These are phyloP conservation scores for Dioszegia aurantiaca DNA, from an alignment of 768 basidiomycete species.

Conservation along the genomic window DNA sequence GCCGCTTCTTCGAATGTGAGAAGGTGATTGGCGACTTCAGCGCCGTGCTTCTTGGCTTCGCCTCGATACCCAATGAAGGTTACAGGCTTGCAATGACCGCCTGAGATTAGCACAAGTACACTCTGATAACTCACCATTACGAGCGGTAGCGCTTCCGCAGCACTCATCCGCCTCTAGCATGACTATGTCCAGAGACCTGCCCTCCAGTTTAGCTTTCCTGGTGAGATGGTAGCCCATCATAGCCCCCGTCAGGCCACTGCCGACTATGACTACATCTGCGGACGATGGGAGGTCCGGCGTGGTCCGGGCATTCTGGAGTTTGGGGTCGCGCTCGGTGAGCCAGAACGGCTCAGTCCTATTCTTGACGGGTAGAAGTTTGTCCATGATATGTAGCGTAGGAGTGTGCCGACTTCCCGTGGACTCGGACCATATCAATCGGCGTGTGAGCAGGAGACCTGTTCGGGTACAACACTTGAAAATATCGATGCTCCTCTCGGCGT, in stretches of 20 bases:
- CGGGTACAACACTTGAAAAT: no score
- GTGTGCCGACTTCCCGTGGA: no score
- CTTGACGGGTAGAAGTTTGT: constrained; percentile 22
- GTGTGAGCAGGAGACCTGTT: no score
- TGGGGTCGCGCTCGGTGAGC: constrained; percentile 29
- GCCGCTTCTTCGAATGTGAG: constrained; percentile 27
- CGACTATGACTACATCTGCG: constrained; percentile 32
- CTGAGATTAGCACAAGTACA: constrained; percentile 12
- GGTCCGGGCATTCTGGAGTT: constrained; percentile 27
- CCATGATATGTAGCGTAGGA: background rate
- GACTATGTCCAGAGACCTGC: constrained; percentile 20
- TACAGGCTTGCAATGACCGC: constrained; percentile 39
- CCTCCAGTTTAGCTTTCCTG: constrained; percentile 13
- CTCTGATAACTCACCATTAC: constrained; percentile 26
- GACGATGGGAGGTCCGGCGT: constrained; percentile 22
- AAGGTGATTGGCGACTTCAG: constrained; percentile 25
- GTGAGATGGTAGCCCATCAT: constrained; percentile 29
- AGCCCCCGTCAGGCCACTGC: constrained; percentile 30
- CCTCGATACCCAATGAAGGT: constrained; percentile 27
- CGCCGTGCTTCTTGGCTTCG: constrained; percentile 20
- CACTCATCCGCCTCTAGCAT: constrained; percentile 39
- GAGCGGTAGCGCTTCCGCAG: constrained; percentile 31
- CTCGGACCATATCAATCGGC: no score
- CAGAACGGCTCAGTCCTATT: constrained; percentile 35
- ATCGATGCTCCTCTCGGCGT: no score